Conservation (phyloP, 768 basidiomycete species). For the Lactarius pseudohatsudake region DNA sequence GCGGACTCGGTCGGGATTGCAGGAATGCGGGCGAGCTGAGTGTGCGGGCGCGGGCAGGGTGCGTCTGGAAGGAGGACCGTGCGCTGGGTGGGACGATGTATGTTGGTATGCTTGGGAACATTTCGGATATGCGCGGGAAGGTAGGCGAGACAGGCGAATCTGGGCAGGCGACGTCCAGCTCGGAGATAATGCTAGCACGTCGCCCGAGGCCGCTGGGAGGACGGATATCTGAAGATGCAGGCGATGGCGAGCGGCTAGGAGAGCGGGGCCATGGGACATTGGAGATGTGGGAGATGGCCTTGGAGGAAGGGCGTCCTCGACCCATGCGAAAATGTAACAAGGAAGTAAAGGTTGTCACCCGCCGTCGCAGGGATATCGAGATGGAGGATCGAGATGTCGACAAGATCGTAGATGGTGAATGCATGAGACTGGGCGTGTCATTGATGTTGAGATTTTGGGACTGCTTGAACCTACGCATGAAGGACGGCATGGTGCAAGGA, state of each 20-base stretch:
- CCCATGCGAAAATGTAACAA: neutral
- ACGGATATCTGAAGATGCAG: conserved; percentile 29
- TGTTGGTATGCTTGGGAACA: neutral
- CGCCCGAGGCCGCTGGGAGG: conserved; percentile 29
- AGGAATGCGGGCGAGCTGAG: conserved; percentile 23
- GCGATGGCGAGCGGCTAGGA: conserved; percentile 27
- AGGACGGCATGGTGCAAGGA: conserved; percentile 3
- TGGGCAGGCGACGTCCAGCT: neutral
- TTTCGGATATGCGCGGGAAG: neutral
- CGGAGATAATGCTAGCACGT: conserved; percentile 28
- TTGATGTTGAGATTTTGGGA: neutral
- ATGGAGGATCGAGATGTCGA: conserved; percentile 15
- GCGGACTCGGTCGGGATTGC: neutral
- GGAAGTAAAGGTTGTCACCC: conserved; percentile 1
- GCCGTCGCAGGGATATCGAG: conserved; percentile 3
- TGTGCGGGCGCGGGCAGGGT: conserved; percentile 14
- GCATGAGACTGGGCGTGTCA: conserved; percentile 7
- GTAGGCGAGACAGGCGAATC: conserved; percentile 9
- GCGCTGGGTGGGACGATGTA: neutral
- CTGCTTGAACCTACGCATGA: neutral
- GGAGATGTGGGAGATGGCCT: conserved; percentile 12
- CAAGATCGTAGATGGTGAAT: conserved; percentile 19
- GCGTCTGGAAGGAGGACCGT: neutral
- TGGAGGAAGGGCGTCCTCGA: neutral
- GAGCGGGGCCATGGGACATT: conserved; percentile 13